Evolutionary conservation across 345 rosid genomes (phyloP), one percentile per base, ranked within the genome.

Genomic region (Litchi chinensis): DNA sequence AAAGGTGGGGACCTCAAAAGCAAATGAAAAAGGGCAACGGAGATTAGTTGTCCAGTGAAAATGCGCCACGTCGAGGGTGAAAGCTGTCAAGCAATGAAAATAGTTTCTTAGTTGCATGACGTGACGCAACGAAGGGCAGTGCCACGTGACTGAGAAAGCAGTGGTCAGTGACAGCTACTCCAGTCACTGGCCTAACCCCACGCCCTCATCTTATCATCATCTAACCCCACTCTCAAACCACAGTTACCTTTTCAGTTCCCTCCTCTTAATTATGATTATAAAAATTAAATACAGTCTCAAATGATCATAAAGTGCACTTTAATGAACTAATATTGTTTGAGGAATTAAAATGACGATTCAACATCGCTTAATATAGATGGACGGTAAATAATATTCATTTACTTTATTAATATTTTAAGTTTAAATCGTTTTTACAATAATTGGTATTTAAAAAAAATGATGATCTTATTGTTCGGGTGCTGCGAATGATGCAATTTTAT

Each of bases 81-180:
- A 48, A 71, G 82, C 82, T 81, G 84, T 68, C 78, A 76, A 76
- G 80, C 56, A 40, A 22, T 3, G 65, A 9, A 16, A 48, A 5
- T 15, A 5, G n/a, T 52, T 52, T 52, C 57, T 59, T 1, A 0
- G 28, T 60, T 37, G 22, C 73, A 71, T 67, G 77, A 39, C 66
- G 78, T 78, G 84, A 76, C 87, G 76, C 46, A 28, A 44, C 62
- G 24, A 40, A 62, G 48, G 4, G 5, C 10, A 77, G 46, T 70
- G 73, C 24, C 82, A 80, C 82, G 82, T 84, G 73, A 62, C 76
- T 9, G 21, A 62, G 59, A 64, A n/a, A 75, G 73, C 80, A 39
- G n/a, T 62, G 9, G 40, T 56, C 59, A 39, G 18, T 11, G 10
- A 46, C 3, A 46, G 5, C 52, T 11, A 46, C 7, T 32, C 64